These are phyloP conservation scores for Lenzites betulinus DNA, from an alignment of 768 basidiomycete species.

Conservation along the genomic window DNA sequence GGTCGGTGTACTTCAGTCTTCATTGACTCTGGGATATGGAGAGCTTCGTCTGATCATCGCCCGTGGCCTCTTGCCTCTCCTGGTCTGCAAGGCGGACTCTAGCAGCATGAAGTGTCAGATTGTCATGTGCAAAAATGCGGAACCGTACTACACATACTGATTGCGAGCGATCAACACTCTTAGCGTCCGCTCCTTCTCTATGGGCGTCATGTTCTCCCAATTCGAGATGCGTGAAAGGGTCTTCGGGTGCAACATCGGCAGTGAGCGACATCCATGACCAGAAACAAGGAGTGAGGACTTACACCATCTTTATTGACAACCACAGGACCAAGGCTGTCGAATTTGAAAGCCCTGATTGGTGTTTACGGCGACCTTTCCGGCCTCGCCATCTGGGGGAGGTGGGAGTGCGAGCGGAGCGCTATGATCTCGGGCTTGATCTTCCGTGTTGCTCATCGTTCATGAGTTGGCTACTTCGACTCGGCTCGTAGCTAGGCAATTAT, in stretches of 20 bases:
- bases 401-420: slow-evolving; percentile 9
- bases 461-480: too few species aligned
- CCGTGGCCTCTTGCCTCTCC: slow-evolving; percentile 7
- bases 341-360: slow-evolving; percentile 40
- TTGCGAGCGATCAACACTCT: slow-evolving; percentile 56
- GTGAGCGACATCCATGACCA: background rate
- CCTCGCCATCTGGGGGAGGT: slow-evolving; percentile 5
- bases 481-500: too few species aligned
- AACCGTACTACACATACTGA: slow-evolving; percentile 26
- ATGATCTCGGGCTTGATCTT: background rate
- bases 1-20: background rate
- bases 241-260: slow-evolving; percentile 36
- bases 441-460: too few species aligned
- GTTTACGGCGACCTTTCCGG: slow-evolving; percentile 15
- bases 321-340: slow-evolving; percentile 65
- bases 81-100: slow-evolving; percentile 24
- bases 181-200: slow-evolving; percentile 58
- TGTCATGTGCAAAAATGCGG: background rate
- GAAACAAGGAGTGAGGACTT: slow-evolving; percentile 22
- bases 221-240: slow-evolving; percentile 68
- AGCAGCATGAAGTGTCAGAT: background rate
- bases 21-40: slow-evolving; percentile 32
- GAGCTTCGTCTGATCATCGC: background rate
- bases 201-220: slow-evolving; percentile 58
- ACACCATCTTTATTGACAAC: slow-evolving; percentile 71